Evolutionary conservation across 2,329 filamentous ascomycete genomes (phyloP).

Genomic region (Fusarium camptoceras): DNA sequence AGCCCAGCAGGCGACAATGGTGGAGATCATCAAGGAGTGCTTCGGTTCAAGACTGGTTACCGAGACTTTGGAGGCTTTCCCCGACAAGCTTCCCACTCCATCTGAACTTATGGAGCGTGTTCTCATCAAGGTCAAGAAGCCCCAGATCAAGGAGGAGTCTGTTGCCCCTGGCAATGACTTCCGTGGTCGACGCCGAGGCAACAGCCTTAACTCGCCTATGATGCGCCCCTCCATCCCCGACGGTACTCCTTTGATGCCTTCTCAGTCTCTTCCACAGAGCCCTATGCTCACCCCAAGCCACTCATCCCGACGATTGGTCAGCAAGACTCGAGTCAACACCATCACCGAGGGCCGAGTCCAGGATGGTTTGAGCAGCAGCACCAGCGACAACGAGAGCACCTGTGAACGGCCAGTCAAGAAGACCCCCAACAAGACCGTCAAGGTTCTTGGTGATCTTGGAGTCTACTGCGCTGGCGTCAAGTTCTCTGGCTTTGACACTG

Average conservation of each 20-base stretch:
- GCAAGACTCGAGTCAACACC: slow-evolving; percentile 67
- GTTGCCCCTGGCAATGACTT: slow-evolving; percentile 47
- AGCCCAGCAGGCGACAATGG: slow-evolving; percentile 88
- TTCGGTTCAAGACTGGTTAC: slow-evolving; percentile 85
- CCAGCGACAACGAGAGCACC: slow-evolving; percentile 84
- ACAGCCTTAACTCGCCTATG: slow-evolving; percentile 77
- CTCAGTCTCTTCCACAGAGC: slow-evolving; percentile 65
- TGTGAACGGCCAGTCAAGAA: slow-evolving; percentile 70
- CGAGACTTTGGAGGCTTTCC: slow-evolving; percentile 76
- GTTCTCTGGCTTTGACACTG: slow-evolving; percentile 81
- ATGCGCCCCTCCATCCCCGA: slow-evolving; percentile 72
- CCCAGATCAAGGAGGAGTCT: slow-evolving; percentile 60
- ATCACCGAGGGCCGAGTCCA: slow-evolving; percentile 69
- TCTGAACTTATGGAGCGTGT: slow-evolving; percentile 86
- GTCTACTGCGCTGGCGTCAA: slow-evolving; percentile 82
- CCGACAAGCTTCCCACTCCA: slow-evolving; percentile 81
- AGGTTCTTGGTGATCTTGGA: slow-evolving; percentile 84
- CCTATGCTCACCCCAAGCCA: slow-evolving; percentile 64
- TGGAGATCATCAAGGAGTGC: slow-evolving; percentile 84
- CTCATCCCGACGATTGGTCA: slow-evolving; percentile 61
- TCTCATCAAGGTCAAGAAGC: slow-evolving; percentile 93
- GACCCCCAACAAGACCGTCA: slow-evolving; percentile 85
- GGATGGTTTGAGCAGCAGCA: slow-evolving; percentile 67
- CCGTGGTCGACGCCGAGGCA: slow-evolving; percentile 65
- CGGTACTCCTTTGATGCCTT: slow-evolving; percentile 60